Evolutionary conservation across 495 filamentous ascomycete species (phyloP), one percentile per base, ranked within the genome.

Genomic region (Hypomontagnella submonticulosa): DNA sequence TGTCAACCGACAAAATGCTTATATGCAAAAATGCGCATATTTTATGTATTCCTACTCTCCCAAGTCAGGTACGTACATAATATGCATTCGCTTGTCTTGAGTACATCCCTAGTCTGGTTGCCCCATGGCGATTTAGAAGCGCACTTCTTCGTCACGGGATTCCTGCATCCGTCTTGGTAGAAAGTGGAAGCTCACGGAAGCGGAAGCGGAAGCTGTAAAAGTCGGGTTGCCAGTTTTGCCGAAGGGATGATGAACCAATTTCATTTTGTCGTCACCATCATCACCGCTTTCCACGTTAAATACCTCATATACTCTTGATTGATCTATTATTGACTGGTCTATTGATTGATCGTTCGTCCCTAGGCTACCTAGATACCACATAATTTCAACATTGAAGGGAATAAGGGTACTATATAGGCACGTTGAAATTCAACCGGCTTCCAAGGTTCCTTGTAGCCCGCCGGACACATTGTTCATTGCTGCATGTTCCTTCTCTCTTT

Each of bases 81-180:
- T 40, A 11, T 4, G 10, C 18, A 15, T 27, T 8, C 18, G 23
- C 34, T 13, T 41, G 40, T 57, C 19, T 58, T 8, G 23, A 20
- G 30, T 50, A 4, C n/a, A n/a, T n/a, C n/a, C n/a, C n/a, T n/a
- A n/a, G n/a, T n/a, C n/a, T n/a, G n/a, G n/a, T n/a, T n/a, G 38
- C 30, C 41, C 11, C 42, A 10, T 44, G 12, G 33, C 49, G 3
- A 51, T 40, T 57, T 46, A 40, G 46, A 49, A 37, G 44, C 49
- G 38, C 7, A 57, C 50, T 36, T 46, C 40, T 33, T 53, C 48
- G 50, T 63, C 46, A 51, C 55, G 59, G 59, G 53, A 59, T 53
- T 48, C 12, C 33, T 56, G 32, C 49, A 55, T 68, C 65, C 59
- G 65, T 60, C 59, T 34, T 60, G 23, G 41, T 51, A 63, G 41